Percentiles rank a stretch among this genome's conserved stretches.
Conservation (phyloP, 805 yeast species). For the Candida sanyiensis region DNA sequence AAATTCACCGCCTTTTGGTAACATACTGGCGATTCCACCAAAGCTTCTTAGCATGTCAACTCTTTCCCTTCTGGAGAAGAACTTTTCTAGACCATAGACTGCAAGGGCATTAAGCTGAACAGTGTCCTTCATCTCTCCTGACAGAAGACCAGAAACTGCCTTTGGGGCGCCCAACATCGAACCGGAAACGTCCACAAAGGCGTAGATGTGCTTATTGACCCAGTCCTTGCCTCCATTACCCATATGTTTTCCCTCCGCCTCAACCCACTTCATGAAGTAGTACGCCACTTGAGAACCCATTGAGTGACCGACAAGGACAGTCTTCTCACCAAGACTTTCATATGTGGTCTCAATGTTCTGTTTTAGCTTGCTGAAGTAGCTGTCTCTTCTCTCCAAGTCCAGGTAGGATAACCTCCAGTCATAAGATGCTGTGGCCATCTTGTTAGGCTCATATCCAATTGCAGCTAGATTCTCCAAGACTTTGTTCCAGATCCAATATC, state of each 20-base stretch:
- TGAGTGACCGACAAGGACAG: slow-evolving; percentile 83
- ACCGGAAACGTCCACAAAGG: slow-evolving; percentile 85
- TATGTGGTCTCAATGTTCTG: slow-evolving; percentile 59
- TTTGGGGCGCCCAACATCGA: slow-evolving; percentile 93
- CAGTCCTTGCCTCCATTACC: slow-evolving; percentile 91
- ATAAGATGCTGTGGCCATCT: slow-evolving; percentile 85
- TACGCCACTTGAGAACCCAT: slow-evolving; percentile 92
- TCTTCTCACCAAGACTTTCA: slow-evolving; percentile 51
- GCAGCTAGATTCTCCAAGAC: slow-evolving; percentile 91
- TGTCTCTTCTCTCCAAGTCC: slow-evolving; percentile 84
- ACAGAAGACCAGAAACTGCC: slow-evolving; percentile 82
- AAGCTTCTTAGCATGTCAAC: slow-evolving; percentile 78
- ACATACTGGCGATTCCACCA: slow-evolving; percentile 94
- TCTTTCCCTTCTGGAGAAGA: slow-evolving; percentile 85
- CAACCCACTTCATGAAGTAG: slow-evolving; percentile 94
- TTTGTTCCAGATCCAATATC: slow-evolving; percentile 99
- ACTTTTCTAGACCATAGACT: slow-evolving; percentile 89
- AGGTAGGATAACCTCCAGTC: slow-evolving; percentile 94
- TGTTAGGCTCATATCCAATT: slow-evolving; percentile 88
- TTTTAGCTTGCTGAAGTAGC: slow-evolving; percentile 75
- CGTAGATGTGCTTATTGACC: slow-evolving; percentile 80
- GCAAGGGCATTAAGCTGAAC: slow-evolving; percentile 91
- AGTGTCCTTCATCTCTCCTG: slow-evolving; percentile 98
- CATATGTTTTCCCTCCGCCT: slow-evolving; percentile 69
- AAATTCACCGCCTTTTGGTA: slow-evolving; percentile 89